Evolutionary conservation across 805 yeast genomes (phyloP).

Genomic region (Debaryomyces tyrocola): DNA sequence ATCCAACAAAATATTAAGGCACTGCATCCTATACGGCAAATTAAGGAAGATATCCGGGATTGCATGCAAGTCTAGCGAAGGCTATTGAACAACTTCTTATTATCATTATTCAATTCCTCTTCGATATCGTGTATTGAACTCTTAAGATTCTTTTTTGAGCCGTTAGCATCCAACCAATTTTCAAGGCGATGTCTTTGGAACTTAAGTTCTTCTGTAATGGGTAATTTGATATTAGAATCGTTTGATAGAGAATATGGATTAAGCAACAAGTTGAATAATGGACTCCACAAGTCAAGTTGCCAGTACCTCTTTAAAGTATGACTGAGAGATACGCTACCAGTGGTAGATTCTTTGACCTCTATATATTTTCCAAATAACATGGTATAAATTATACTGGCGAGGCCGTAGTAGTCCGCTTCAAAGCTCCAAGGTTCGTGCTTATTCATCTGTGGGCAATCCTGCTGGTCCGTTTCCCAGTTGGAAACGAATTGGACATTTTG

Average conservation of each 20-base stretch:
- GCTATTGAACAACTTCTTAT: slow-evolving; percentile 10
- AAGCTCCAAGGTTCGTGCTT: slow-evolving; percentile 64
- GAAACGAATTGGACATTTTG: slow-evolving; percentile 51
- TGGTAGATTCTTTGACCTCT: slow-evolving; percentile 32
- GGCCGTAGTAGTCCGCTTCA: slow-evolving; percentile 81
- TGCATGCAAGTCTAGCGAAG: neutral
- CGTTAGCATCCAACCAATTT: slow-evolving; percentile 33
- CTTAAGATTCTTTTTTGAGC: slow-evolving; percentile 22
- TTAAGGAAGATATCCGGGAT: too few species aligned
- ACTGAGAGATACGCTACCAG: slow-evolving; percentile 33
- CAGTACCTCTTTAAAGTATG: slow-evolving; percentile 67
- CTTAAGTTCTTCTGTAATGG: slow-evolving; percentile 39
- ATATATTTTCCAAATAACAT: slow-evolving; percentile 71
- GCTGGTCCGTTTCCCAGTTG: slow-evolving; percentile 60
- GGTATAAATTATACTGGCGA: slow-evolving; percentile 72
- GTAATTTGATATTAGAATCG: slow-evolving; percentile 26
- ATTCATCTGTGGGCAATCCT: slow-evolving; percentile 73
- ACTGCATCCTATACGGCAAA: too few species aligned
- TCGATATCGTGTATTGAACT: slow-evolving; percentile 37
- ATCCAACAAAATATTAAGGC: too few species aligned
- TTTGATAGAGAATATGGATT: slow-evolving; percentile 47
- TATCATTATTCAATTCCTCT: slow-evolving; percentile 17
- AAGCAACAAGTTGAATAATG: slow-evolving; percentile 60
- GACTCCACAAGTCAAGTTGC: slow-evolving; percentile 71
- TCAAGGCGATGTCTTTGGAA: slow-evolving; percentile 40